Base-by-base conservation (phyloP, 2,329 filamentous ascomycete genomes). In the Phyllosticta ampelicida region DNA sequence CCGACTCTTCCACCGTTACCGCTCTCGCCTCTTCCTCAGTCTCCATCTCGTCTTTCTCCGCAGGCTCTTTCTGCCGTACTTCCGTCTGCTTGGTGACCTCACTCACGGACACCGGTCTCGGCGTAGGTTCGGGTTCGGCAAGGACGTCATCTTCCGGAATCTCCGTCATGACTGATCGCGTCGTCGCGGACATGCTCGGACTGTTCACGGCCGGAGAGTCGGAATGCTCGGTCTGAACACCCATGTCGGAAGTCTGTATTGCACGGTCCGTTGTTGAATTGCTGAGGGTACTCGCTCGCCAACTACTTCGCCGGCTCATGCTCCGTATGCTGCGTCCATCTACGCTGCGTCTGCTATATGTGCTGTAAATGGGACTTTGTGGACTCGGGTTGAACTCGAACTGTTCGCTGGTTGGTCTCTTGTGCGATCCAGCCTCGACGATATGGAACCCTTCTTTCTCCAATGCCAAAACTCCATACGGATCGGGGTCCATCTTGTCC, bases 371-470 rank as follows among this genome's bases (percentile, higher is more conserved):
- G 0, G 90, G 89, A 70, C 89, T 95, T 9, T 83, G 83, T 1
- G 89, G 86, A 55, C 80, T 83, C 2, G 89, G 87, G 63, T 84
- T 84, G 71, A 89, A 94, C 67, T 92, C 89, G 70, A 96, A 95
- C 64, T 87, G 83, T 60, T 86, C 89, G 74, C 86, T 90, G 21
- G 82, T 78, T 2, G 90, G 89, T 58, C 89, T 79, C 56, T 82
- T 78, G 54, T 84, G 82, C 2, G 86, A 86, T 30, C 90, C 90
- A n/a, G 91, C 91, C 74, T 96, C 91, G 55, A 88, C 83, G 63
- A 97, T 94, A 65, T 92, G 89, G 58, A 96, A 76, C 2, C 92
- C 92, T 61, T 90, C 88, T 76, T 90, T 86, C 68, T 96, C 90
- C n/a, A 97, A 75, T 8, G 92, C 91, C 62, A 91, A 81, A 23